Base-by-base conservation (phyloP, 2,329 filamentous ascomycete genomes). In the Alternaria brassicicola region DNA sequence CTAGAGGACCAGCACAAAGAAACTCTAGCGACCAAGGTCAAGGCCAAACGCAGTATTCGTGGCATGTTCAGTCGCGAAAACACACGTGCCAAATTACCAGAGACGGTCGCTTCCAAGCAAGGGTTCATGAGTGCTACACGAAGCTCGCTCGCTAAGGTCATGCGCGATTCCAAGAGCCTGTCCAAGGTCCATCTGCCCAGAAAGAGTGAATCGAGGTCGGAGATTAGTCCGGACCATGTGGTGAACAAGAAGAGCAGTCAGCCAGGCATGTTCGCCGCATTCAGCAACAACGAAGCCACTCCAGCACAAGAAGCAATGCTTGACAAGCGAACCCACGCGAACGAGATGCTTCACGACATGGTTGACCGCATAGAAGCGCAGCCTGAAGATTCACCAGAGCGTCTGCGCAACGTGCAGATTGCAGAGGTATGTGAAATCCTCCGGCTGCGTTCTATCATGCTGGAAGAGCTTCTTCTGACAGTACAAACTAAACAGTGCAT, bases 21-120 rank as follows among this genome's bases (percentile, higher is more conserved):
- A 6, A 19, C 36, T 6, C 9, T 30, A 15, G 26, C 31, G 5
- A 52, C 49, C 23, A 66, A 62, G 33, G 39, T 69, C 39, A 70
- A 67, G 28, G 33, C 60, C 6, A 70, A 71, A 54, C 64, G 60
- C 23, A 74, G 70, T 52, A 50, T 76, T 25, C 66, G 64, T 3
- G 53, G 64, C n/a, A 43, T 75, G 4, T 73, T 75, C 52, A 68
- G 48, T 36, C 63, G 60, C 13, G 55, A 66, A 4, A 49, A 33
- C 15, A 63, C 61, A 13, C 33, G 19, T 6, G 46, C 31, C 12
- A 47, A 33, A n/a, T 31, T 23, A 15, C 47, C 52, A 41, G 59
- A 43, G 36, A 43, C 50, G n/a, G 31, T 12, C 2, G 59, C 55
- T 23, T 21, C 59, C 5, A 66, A 70, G 35, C 60, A 60, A 30